Evolutionary conservation across 192 early-diverging fungal species (phyloP).

Genomic region (Coemansia sp.): DNA sequence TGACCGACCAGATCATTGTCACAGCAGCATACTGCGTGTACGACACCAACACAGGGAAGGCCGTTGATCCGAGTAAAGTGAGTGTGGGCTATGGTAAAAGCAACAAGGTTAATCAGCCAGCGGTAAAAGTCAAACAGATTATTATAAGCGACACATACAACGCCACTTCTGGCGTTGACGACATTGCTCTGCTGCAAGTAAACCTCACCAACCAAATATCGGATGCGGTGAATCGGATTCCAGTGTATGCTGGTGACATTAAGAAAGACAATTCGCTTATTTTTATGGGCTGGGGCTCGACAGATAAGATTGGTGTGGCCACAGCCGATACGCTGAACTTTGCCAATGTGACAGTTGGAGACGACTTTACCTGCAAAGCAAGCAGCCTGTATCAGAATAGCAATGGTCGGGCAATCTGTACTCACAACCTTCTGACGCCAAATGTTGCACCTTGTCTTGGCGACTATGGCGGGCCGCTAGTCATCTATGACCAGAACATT

Average conservation of each 20-base stretch:
- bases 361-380: conserved; percentile 26
- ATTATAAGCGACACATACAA: conserved; percentile 30
- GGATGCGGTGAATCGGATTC: conserved; percentile 26
- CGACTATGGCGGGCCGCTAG: conserved; percentile 42
- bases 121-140: conserved; percentile 19
- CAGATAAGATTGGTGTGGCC: conserved; percentile 29
- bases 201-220: conserved; percentile 20
- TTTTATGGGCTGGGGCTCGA: conserved; percentile 43
- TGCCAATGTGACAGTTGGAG: conserved; percentile 39
- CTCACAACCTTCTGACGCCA: conserved; percentile 35
- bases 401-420: conserved; percentile 40
- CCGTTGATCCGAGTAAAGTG: conserved; percentile 25
- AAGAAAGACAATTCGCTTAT: conserved; percentile 29
- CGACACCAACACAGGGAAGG: conserved; percentile 10
- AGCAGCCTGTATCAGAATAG: conserved; percentile 32
- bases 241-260: conserved; percentile 32
- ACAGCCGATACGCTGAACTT: conserved; percentile 25
- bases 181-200: conserved; percentile 45
- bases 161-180: conserved; percentile 26
- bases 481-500: conserved; percentile 24
- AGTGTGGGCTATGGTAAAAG: conserved; percentile 38
- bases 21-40: conserved; percentile 44
- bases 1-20: conserved; percentile 44
- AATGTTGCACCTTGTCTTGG: conserved; percentile 34
- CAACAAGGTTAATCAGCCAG: conserved; percentile 28